Evolutionary conservation across 1,284 basidiomycete genomes (phyloP).

Genomic region (Cutaneotrichosporon mucoides): DNA sequence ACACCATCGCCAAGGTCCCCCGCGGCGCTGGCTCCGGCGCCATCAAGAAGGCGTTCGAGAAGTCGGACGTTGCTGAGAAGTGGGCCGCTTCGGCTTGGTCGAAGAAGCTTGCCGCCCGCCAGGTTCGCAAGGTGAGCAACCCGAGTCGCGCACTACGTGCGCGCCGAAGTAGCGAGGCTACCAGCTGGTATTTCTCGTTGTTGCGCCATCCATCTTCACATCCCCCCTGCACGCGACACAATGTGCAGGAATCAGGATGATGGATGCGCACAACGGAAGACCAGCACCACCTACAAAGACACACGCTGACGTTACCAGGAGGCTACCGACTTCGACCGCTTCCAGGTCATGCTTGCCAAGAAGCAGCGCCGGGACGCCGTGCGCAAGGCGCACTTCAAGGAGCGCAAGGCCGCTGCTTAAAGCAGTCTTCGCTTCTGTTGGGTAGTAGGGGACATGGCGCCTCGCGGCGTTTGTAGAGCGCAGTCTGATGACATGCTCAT

Average conservation of each 20-base stretch:
- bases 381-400: slow-evolving; percentile 51
- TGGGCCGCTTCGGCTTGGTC: slow-evolving; percentile 85
- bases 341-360: slow-evolving; percentile 59
- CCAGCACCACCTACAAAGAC: not conserved
- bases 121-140: slow-evolving; percentile 63
- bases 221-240: no score
- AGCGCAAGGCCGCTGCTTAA: slow-evolving; percentile 51
- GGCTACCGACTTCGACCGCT: slow-evolving; percentile 85
- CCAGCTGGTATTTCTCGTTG: no score
- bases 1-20: slow-evolving; percentile 78
- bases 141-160: not conserved
- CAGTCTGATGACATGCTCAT: slow-evolving; percentile 12
- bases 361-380: slow-evolving; percentile 53
- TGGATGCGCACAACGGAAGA: no score
- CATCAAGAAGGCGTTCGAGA: slow-evolving; percentile 84
- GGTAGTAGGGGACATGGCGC: not conserved
- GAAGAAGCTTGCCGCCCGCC: slow-evolving; percentile 74
- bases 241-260: no score
- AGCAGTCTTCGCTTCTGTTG: not conserved
- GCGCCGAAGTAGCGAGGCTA: no score
- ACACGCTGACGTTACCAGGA: slow-evolving; percentile 31
- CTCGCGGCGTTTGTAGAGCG: slow-evolving; percentile 9
- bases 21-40: slow-evolving; percentile 77
- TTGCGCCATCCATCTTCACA: no score
- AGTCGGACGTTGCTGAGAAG: slow-evolving; percentile 52